These are phyloP conservation scores for Lactarius indigo DNA, from an alignment of 768 basidiomycete species.

Conservation along the genomic window DNA sequence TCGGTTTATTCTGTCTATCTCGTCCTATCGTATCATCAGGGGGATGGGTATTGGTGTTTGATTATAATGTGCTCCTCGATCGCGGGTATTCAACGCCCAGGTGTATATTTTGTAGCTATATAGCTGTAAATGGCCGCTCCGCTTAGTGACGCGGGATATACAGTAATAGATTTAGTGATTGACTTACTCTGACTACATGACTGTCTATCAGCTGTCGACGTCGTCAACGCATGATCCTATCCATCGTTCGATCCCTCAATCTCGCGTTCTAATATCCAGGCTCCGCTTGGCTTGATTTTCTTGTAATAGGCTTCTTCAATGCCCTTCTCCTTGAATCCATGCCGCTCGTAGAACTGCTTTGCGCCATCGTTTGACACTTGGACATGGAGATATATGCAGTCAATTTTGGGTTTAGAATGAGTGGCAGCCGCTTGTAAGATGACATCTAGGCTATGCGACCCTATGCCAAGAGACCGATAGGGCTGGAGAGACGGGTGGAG, in stretches of 20 bases:
- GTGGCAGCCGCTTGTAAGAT: constrained; percentile 61
- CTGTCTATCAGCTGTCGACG: not conserved
- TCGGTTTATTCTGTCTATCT: not conserved
- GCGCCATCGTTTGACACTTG: constrained; percentile 78
- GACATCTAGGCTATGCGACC: constrained; percentile 66
- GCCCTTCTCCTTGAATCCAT: constrained; percentile 71
- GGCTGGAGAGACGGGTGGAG: constrained; percentile 47
- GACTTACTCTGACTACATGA: constrained; percentile 3
- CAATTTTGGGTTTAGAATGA: constrained; percentile 58
- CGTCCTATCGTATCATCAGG: constrained; percentile 2
- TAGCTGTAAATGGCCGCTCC: constrained; percentile 15
- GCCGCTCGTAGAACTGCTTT: constrained; percentile 77
- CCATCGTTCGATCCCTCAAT: constrained; percentile 39
- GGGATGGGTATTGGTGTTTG: constrained; percentile 9
- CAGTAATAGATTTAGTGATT: constrained; percentile 16
- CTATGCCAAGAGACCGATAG: constrained; percentile 76
- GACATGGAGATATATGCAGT: constrained; percentile 78
- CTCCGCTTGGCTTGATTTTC: constrained; percentile 78
- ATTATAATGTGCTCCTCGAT: constrained; percentile 22
- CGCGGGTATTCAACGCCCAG: constrained; percentile 16
- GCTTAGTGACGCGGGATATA: constrained; percentile 14
- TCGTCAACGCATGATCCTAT: not conserved
- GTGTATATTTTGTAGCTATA: constrained; percentile 23
- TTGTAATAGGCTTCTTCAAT: constrained; percentile 81
- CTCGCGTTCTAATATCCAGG: constrained; percentile 78